These are phyloP conservation scores for Candida nanaspora DNA, from an alignment of 805 yeast genomes.

Conservation along the genomic window DNA sequence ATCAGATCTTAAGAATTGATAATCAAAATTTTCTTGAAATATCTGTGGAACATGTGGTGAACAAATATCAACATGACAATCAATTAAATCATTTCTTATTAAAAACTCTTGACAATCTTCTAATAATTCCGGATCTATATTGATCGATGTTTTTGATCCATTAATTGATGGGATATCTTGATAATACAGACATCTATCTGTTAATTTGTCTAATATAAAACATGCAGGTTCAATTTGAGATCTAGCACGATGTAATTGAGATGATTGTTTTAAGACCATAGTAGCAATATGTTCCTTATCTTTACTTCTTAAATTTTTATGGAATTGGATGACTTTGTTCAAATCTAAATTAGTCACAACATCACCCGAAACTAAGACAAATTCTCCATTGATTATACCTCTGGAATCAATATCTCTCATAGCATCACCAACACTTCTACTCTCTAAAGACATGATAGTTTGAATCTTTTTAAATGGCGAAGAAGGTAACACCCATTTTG, in stretches of 20 bases:
- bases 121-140: conserved; percentile 78
- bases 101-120: conserved; percentile 70
- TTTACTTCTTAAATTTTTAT: conserved; percentile 56
- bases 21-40: conserved; percentile 94
- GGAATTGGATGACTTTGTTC: conserved; percentile 63
- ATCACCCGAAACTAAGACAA: conserved; percentile 86
- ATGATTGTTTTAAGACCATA: conserved; percentile 84
- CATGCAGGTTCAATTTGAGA: conserved; percentile 77
- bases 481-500: conserved; percentile 61
- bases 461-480: conserved; percentile 76
- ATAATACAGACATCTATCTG: conserved; percentile 75
- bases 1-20: conserved; percentile 78
- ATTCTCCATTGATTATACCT: conserved; percentile 86
- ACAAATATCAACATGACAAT: conserved; percentile 94
- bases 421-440: conserved; percentile 92
- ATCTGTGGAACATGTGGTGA: conserved; percentile 91
- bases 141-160: conserved; percentile 42
- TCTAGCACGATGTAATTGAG: conserved; percentile 79
- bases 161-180: conserved; percentile 60
- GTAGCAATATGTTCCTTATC: conserved; percentile 93
- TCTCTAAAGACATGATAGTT: conserved; percentile 77
- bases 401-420: conserved; percentile 92
- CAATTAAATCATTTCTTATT: conserved; percentile 87
- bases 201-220: conserved; percentile 69
- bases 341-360: conserved; percentile 90